A percentile compares a stretch with the other conserved stretches of the same genome.
phyloP scores from a whole-genome alignment of 2,329 filamentous ascomycete species.

The Acephala macrosclerotiorum region DNA sequence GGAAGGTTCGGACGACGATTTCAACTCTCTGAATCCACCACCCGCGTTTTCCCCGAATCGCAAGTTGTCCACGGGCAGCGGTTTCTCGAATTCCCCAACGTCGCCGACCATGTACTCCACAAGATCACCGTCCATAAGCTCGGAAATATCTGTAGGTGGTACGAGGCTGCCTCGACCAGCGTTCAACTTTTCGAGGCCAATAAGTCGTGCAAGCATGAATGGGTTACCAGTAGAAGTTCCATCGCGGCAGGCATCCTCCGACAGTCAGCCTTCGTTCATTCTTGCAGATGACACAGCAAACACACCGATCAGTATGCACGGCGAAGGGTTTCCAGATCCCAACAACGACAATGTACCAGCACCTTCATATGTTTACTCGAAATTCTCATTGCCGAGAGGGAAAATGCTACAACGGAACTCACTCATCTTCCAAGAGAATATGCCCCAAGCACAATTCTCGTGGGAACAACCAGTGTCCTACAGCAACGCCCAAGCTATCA shows the following conservation, averaged over 20 bases:
- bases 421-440: slow-evolving; percentile 61
- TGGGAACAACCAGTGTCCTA: slow-evolving; percentile 64
- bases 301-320: slow-evolving; percentile 76
- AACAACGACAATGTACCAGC: slow-evolving; percentile 57
- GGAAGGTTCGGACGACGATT: slow-evolving; percentile 76
- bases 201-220: slow-evolving; percentile 73
- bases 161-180: slow-evolving; percentile 71
- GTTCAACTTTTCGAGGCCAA: slow-evolving; percentile 93
- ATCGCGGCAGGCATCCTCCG: slow-evolving; percentile 68
- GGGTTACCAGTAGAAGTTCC: slow-evolving; percentile 60
- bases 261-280: slow-evolving; percentile 69
- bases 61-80: slow-evolving; percentile 79
- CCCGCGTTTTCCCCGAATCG: slow-evolving; percentile 73
- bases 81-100: slow-evolving; percentile 66
- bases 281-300: slow-evolving; percentile 70
- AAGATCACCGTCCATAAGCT: slow-evolving; percentile 85
- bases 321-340: slow-evolving; percentile 69
- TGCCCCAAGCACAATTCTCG: slow-evolving; percentile 60
- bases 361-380: slow-evolving; percentile 86
- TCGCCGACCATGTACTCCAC: slow-evolving; percentile 68
- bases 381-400: slow-evolving; percentile 83
- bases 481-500: slow-evolving; percentile 52
- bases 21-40: slow-evolving; percentile 56
- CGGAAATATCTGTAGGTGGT: slow-evolving; percentile 74
- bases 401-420: slow-evolving; percentile 77